A percentile compares a stretch with the other conserved stretches of the same genome.
Evolutionary conservation across 495 filamentous ascomycete genomes (phyloP).

Genomic region (Penicillium bialowiezense): DNA sequence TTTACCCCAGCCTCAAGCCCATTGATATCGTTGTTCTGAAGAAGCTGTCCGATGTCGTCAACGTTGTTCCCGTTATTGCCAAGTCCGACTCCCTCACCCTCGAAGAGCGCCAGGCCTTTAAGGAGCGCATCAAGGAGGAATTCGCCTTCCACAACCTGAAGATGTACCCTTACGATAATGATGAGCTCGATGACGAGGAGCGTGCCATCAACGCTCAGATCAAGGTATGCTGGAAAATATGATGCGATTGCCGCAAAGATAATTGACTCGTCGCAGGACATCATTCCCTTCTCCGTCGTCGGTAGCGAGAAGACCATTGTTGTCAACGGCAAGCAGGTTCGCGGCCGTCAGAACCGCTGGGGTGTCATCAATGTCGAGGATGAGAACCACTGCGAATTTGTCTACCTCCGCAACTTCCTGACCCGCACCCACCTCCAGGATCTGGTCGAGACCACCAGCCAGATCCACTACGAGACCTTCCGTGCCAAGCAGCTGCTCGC

Average conservation of each 20-base stretch:
- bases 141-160: conserved; percentile 99
- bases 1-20: conserved; percentile 66
- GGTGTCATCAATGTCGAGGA: conserved; percentile 99
- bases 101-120: conserved; percentile 93
- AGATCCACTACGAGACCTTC: conserved; percentile 99
- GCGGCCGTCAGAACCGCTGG: conserved; percentile 98
- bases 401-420: conserved; percentile 96
- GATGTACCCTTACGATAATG: conserved; percentile 99
- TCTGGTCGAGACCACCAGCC: conserved; percentile 98
- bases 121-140: conserved; percentile 99
- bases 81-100: conserved; percentile 96
- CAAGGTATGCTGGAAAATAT: conserved; percentile 61
- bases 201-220: conserved; percentile 89
- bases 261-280: conserved; percentile 55
- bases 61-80: conserved; percentile 97
- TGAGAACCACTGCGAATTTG: conserved; percentile 99
- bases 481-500: conserved; percentile 97
- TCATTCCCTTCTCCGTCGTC: conserved; percentile 97
- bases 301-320: conserved; percentile 97
- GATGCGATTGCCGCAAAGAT: too few species aligned
- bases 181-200: conserved; percentile 97
- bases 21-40: conserved; percentile 99
- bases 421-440: conserved; percentile 96
- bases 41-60: conserved; percentile 98
- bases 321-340: conserved; percentile 95